Evolutionary conservation across 2,329 filamentous ascomycete genomes (phyloP).

Genomic region (Fusarium buharicum): DNA sequence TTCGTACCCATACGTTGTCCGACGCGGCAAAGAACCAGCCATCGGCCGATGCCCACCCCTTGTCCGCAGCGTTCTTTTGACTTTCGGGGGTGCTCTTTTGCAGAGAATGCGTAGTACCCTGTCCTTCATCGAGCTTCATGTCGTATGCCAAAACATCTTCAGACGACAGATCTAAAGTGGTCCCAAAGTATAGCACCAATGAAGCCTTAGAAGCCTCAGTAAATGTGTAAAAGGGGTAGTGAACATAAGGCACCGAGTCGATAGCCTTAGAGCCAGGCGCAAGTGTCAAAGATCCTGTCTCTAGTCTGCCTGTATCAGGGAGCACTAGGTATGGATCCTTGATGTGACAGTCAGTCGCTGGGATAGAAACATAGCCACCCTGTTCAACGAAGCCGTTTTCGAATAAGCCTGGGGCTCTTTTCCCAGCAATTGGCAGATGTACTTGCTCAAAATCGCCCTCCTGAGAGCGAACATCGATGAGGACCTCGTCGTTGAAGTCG

Average conservation of each 20-base stretch:
- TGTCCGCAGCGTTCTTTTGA: conserved; percentile 24
- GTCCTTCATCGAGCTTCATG: not conserved
- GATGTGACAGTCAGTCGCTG: conserved; percentile 2
- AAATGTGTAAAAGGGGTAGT: conserved; percentile 31
- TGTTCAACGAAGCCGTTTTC: conserved; percentile 69
- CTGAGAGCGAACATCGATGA: conserved; percentile 50
- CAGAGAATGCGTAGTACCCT: not conserved
- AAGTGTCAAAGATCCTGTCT: conserved; percentile 27
- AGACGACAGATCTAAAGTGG: conserved; percentile 13
- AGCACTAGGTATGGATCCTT: conserved; percentile 15
- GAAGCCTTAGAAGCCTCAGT: not conserved
- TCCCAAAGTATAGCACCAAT: conserved; percentile 25
- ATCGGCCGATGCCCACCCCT: conserved; percentile 33
- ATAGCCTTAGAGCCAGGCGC: not conserved
- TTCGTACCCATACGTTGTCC: conserved; percentile 25
- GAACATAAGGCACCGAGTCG: not conserved
- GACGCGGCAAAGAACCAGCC: conserved; percentile 37
- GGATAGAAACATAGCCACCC: conserved; percentile 57
- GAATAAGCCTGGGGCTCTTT: conserved; percentile 60
- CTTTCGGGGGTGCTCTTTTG: conserved; percentile 24
- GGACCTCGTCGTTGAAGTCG: conserved; percentile 41
- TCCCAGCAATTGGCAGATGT: conserved; percentile 65
- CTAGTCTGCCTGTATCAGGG: conserved; percentile 26
- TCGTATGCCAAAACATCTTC: conserved; percentile 30
- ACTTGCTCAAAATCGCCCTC: conserved; percentile 56